Base-by-base conservation (phyloP, 2,329 filamentous ascomycete species). In the Pseudogymnoascus sp. region DNA sequence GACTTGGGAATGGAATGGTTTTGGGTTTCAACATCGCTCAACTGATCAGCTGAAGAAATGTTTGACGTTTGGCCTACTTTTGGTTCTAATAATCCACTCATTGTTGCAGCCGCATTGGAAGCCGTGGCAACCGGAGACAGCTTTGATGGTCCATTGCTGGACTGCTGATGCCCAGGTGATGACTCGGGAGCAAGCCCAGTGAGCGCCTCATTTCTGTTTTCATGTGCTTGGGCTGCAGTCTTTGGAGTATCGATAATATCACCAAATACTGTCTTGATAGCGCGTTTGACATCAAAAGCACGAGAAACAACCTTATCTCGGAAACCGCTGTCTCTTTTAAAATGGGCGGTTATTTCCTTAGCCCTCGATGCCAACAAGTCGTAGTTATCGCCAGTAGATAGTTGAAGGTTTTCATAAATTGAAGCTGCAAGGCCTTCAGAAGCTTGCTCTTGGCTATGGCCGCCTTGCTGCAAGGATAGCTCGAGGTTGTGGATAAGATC, bases 1-100 rank as follows among this genome's bases (percentile, higher is more conserved):
- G 49, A 55, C 49, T 33, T 55, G 9, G 28, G 49, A 35, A 33
- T 33, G 49, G 16, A 5, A n/a, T 52, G 25, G 28, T 55, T 33
- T 19, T 55, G 49, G 49, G 28, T 9, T 8, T 33, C n/a, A 22
- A 33, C 49, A 55, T 55, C 49, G 11, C 28, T 55, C 22, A 28
- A 55, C n/a, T 55, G 9, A 35, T 22, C 16, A 16, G n/a, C n/a
- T 12, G 49, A 22, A 33, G 28, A 19, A 55, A 19, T 55, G n/a
- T 3, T 55, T 55, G 49, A 55, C 16, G 28, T 55, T 33, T 55
- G 49, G 49, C 49, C 49, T 55, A 55, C 49, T 55, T 33, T 55
- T 55, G 28, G 11, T 55, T 55, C 16, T 16, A 55, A 19, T 22
- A 33, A 55, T 55, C 16, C 28, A 33, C 49, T 19, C 9, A 35